Conservation (phyloP, 306 rosid genomes). For the Geum urbanum region DNA sequence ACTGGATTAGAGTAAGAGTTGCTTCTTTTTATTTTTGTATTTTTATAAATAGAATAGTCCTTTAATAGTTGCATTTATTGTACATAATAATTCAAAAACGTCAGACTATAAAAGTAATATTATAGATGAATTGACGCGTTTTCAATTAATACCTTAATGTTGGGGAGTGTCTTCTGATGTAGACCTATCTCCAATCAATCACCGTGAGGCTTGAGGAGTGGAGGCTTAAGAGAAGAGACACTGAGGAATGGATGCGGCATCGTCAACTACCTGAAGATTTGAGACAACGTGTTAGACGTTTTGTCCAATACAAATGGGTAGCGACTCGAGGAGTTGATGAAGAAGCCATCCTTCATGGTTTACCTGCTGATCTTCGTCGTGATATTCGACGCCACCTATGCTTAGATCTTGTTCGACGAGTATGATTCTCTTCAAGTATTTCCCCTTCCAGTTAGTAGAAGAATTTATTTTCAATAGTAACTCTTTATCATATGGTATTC, state of each 20-base stretch:
- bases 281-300: constrained; percentile 66
- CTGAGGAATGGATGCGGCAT: constrained; percentile 99
- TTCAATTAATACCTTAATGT: background rate
- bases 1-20: background rate
- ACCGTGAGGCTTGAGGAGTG: constrained; percentile 95
- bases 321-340: constrained; percentile 96
- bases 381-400: constrained; percentile 94
- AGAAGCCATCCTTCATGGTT: constrained; percentile 72
- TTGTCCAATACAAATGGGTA: constrained; percentile 89
- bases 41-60: background rate
- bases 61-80: background rate
- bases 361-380: constrained; percentile 93
- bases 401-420: constrained; percentile 91
- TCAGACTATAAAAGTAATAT: no score
- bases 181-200: constrained; percentile 95
- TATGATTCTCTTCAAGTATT: constrained; percentile 43
- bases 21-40: background rate
- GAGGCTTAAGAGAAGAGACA: constrained; percentile 94
- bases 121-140: background rate
- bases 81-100: background rate
- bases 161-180: constrained; percentile 15
- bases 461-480: constrained; percentile 4
- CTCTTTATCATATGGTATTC: constrained; percentile 10
- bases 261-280: constrained; percentile 98
- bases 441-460: background rate